Conservation (phyloP, 2,329 filamentous ascomycete species). For the Trichoderma asperellum region DNA sequence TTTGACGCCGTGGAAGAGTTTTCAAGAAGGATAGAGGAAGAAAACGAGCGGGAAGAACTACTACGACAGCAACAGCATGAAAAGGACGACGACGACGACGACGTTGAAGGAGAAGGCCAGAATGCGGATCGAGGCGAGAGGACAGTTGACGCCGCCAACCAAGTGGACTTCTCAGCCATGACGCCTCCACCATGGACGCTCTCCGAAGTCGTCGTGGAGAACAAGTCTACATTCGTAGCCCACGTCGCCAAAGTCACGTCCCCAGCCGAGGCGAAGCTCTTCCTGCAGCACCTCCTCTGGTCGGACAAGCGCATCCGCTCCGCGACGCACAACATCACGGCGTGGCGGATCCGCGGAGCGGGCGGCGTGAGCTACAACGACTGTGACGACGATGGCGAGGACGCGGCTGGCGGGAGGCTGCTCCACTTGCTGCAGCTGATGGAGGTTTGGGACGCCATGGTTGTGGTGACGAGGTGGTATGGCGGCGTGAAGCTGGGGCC, state of each 20-base stretch:
- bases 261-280: slow-evolving; percentile 70
- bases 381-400: slow-evolving; percentile 95
- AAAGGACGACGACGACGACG: slow-evolving; percentile 31
- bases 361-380: slow-evolving; percentile 70
- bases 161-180: slow-evolving; percentile 35
- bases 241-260: slow-evolving; percentile 72
- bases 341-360: slow-evolving; percentile 77
- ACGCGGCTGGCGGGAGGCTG: slow-evolving; percentile 82
- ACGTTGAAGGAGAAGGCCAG: slow-evolving; percentile 29
- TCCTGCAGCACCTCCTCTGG: slow-evolving; percentile 74
- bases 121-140: slow-evolving; percentile 29
- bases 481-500: slow-evolving; percentile 88
- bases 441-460: slow-evolving; percentile 90
- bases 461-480: slow-evolving; percentile 95
- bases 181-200: slow-evolving; percentile 67
- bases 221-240: slow-evolving; percentile 87
- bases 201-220: slow-evolving; percentile 74
- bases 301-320: slow-evolving; percentile 83
- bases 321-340: slow-evolving; percentile 94
- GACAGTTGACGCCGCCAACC: slow-evolving; percentile 27
- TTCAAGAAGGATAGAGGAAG: slow-evolving; percentile 49
- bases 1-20: slow-evolving; percentile 89
- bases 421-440: slow-evolving; percentile 92
- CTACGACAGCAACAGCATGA: slow-evolving; percentile 32
- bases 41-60: slow-evolving; percentile 32